These are phyloP conservation scores for Coemansia javaensis DNA, from an alignment of 192 early-diverging fungal genomes.

Conservation along the genomic window DNA sequence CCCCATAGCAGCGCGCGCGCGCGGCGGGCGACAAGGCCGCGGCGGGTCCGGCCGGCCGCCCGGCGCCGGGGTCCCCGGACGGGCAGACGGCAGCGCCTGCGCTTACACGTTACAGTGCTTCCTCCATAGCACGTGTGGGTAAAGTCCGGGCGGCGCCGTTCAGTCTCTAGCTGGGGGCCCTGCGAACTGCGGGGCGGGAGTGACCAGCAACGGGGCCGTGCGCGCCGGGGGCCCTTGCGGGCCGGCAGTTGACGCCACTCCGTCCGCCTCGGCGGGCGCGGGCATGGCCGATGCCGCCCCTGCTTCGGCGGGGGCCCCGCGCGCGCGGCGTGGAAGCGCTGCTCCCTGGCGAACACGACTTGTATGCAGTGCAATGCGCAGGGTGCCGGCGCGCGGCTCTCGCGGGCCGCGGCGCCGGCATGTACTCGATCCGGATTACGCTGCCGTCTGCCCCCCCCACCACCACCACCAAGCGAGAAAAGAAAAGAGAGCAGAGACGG, in stretches of 20 bases:
- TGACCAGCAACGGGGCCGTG: conserved; percentile 28
- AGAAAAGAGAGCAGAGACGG: too few species aligned
- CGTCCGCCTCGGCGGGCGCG: background rate
- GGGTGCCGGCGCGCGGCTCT: conserved; percentile 12
- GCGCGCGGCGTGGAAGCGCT: conserved; percentile 13
- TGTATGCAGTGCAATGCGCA: conserved; percentile 49
- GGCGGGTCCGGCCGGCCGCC: too few species aligned
- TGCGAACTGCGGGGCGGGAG: conserved; percentile 46
- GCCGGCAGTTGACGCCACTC: conserved; percentile 3
- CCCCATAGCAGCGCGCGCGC: too few species aligned
- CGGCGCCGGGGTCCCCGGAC: too few species aligned
- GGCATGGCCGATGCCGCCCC: background rate
- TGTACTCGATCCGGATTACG: conserved; percentile 46
- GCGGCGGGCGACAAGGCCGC: too few species aligned
- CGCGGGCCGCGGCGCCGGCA: conserved; percentile 6
- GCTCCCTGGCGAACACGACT: conserved; percentile 31
- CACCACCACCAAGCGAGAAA: too few species aligned
- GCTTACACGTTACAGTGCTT: conserved; percentile 37
- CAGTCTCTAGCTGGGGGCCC: conserved; percentile 34
- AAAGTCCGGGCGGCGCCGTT: conserved; percentile 41
- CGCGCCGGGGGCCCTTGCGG: background rate
- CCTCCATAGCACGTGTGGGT: conserved; percentile 22
- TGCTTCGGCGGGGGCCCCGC: background rate
- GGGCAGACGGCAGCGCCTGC: conserved; percentile 45
- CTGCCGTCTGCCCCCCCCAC: too few species aligned